Evolutionary conservation across 371 early-diverging fungal genomes (phyloP).

Genomic region (Mortierella sp.): DNA sequence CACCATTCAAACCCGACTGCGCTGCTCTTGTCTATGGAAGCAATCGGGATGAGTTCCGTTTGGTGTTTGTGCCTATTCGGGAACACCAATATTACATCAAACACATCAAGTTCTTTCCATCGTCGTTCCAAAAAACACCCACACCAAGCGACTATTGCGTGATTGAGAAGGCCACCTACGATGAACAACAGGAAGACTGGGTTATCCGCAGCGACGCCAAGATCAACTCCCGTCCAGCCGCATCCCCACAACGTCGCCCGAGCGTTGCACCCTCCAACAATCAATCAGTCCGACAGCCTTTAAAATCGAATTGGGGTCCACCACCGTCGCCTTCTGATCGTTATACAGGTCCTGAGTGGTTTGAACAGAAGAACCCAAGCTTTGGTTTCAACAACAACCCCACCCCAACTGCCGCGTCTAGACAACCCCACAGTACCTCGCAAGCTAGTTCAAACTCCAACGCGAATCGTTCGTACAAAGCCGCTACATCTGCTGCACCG

Average conservation of each 20-base stretch:
- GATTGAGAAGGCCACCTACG: constrained; percentile 28
- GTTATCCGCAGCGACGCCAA: not conserved
- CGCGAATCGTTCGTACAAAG: not conserved
- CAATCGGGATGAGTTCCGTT: constrained; percentile 27
- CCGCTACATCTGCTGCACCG: not conserved
- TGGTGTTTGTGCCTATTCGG: constrained; percentile 25
- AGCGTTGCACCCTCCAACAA: not conserved
- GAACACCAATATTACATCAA: constrained; percentile 25
- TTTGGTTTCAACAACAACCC: constrained; percentile 21
- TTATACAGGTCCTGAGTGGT: constrained; percentile 16
- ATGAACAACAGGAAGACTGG: constrained; percentile 21
- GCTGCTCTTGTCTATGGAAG: constrained; percentile 45
- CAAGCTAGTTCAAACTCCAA: not conserved
- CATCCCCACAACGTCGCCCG: not conserved
- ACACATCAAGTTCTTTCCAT: constrained; percentile 32
- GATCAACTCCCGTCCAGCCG: not conserved
- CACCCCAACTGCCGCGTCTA: not conserved
- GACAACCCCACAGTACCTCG: not conserved
- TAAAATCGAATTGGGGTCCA: not conserved
- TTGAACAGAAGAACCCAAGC: constrained; percentile 21
- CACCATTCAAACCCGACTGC: constrained; percentile 3
- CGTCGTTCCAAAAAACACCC: not conserved
- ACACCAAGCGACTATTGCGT: constrained; percentile 11
- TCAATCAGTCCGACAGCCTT: not conserved
- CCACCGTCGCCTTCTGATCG: not conserved